These are phyloP conservation scores for Penicillium aurantiogriseum DNA, from an alignment of 2,329 filamentous ascomycete species.

Conservation along the genomic window DNA sequence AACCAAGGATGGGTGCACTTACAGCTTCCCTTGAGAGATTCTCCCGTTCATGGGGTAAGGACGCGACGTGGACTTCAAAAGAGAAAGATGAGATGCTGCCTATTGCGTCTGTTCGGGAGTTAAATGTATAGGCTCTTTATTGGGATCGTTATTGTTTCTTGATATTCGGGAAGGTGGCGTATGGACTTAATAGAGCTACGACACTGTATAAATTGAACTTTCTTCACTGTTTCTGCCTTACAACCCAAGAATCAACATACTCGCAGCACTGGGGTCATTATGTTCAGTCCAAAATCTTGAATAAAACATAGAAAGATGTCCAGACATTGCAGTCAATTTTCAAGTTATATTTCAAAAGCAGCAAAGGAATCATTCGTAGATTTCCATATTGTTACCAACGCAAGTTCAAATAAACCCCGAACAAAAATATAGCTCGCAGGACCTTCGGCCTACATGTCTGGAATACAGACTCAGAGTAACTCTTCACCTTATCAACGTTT, in stretches of 20 bases:
- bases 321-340: neutral
- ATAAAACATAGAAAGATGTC: no score
- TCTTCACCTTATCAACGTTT: neutral
- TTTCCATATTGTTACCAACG: neutral
- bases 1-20: conserved; percentile 48
- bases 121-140: neutral
- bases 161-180: neutral
- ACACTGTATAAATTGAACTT: neutral
- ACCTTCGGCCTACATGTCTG: neutral
- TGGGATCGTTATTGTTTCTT: neutral
- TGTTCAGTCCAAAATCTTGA: neutral
- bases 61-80: neutral
- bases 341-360: neutral
- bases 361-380: neutral
- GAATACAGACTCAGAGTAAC: neutral
- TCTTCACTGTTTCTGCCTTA: conserved; percentile 33
- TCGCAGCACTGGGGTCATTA: neutral
- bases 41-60: conserved; percentile 20
- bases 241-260: conserved; percentile 38
- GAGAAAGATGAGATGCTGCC: neutral
- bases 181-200: neutral
- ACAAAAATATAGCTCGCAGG: neutral
- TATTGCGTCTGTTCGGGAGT: neutral
- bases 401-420: neutral
- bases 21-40: conserved; percentile 28